A percentile compares a stretch with the other conserved stretches of the same genome.
Evolutionary conservation across 495 filamentous ascomycete species (phyloP).

Genomic region (Hyphodiscus hymeniophilus): DNA sequence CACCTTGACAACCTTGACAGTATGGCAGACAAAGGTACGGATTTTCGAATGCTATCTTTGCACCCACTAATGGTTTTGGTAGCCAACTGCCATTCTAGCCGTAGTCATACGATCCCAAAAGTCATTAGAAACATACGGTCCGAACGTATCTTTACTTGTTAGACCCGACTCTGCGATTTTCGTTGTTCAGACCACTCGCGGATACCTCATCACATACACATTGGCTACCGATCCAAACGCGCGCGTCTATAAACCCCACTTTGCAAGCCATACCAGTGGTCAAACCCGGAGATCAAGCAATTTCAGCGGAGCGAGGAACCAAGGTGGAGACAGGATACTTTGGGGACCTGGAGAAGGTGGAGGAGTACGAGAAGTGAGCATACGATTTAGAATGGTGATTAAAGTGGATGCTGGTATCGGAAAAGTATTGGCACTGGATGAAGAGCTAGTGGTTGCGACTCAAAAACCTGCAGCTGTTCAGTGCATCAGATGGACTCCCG

Average conservation of each 20-base stretch:
- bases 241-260: slow-evolving; percentile 75
- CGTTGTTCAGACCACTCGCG: slow-evolving; percentile 80
- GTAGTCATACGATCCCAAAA: slow-evolving; percentile 69
- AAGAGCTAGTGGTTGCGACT: slow-evolving; percentile 90
- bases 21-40: slow-evolving; percentile 95
- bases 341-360: slow-evolving; percentile 65
- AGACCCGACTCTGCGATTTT: slow-evolving; percentile 88
- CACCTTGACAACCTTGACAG: slow-evolving; percentile 68
- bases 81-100: slow-evolving; percentile 88
- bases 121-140: slow-evolving; percentile 76
- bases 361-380: slow-evolving; percentile 74
- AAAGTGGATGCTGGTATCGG: slow-evolving; percentile 95
- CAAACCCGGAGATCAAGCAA: slow-evolving; percentile 66
- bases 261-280: slow-evolving; percentile 55
- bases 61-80: slow-evolving; percentile 12
- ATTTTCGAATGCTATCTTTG: slow-evolving; percentile 15
- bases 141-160: slow-evolving; percentile 74
- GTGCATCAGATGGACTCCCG: slow-evolving; percentile 89
- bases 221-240: slow-evolving; percentile 76
- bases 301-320: slow-evolving; percentile 48
- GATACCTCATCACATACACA: slow-evolving; percentile 91
- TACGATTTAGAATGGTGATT: slow-evolving; percentile 95
- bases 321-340: slow-evolving; percentile 45
- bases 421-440: slow-evolving; percentile 78
- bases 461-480: slow-evolving; percentile 89